Conservation (phyloP, 129 eudicot species). For the carrot (Daucus carota) region DH1_v3.0 NC_030386.2:38399501-38400000, state of each 20-base stretch:
- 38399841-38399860: constrained; percentile 79
- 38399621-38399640: not conserved
- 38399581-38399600: constrained; percentile 95
- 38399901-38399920: constrained; percentile 90
- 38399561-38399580: constrained; percentile 92
- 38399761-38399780: constrained; percentile 88
- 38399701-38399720: constrained; percentile 91
- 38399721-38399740: constrained; percentile 75
- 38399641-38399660: not conserved
- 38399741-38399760: constrained; percentile 86
- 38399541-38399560: constrained; percentile 96
- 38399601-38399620: constrained; percentile 13
- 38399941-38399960: constrained; percentile 99
- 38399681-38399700: constrained; percentile 34
- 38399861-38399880: constrained; percentile 90
- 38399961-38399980: constrained; percentile 75
- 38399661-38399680: not conserved
- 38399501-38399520: constrained; percentile 91
- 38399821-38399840: constrained; percentile 97
- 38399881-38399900: constrained; percentile 75
- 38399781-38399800: constrained; percentile 80
- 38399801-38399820: constrained; percentile 71
- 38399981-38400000: constrained; percentile 78
- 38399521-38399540: constrained; percentile 90
- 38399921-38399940: constrained; percentile 77